Evolutionary conservation across 106 monocot genomes (phyloP).

Genomic region (Ottelia alismoides): DNA sequence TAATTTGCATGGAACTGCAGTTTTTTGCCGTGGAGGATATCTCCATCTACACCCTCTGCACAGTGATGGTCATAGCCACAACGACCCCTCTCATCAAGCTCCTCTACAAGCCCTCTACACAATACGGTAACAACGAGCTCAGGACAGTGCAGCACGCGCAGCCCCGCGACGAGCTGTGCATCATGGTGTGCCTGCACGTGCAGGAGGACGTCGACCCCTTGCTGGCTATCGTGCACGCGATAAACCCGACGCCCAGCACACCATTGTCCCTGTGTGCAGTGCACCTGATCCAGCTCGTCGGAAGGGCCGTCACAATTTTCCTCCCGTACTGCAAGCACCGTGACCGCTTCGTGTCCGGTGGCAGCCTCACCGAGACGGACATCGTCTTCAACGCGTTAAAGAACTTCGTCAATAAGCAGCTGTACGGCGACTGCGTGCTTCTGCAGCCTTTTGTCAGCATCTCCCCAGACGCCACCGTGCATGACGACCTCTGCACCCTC

Average conservation of each 20-base stretch:
- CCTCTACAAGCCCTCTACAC: conserved; percentile 39
- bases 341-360: too few species aligned
- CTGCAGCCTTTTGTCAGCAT: conserved; percentile 7
- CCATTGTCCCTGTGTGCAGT: background rate
- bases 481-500: background rate
- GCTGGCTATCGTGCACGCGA: conserved; percentile 45
- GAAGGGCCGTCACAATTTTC: background rate
- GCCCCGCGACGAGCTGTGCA: conserved; percentile 25
- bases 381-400: background rate
- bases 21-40: too few species aligned
- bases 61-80: conserved; percentile 15
- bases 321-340: background rate
- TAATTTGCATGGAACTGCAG: too few species aligned
- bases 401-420: too few species aligned
- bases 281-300: background rate
- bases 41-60: conserved; percentile 14
- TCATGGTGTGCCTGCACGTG: conserved; percentile 38
- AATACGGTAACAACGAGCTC: conserved; percentile 14
- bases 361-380: background rate
- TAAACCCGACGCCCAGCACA: background rate
- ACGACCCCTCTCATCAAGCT: conserved; percentile 26
- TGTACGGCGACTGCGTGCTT: background rate
- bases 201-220: conserved; percentile 36
- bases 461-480: background rate
- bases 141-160: conserved; percentile 31